These are phyloP conservation scores for Fusarium transvaalense DNA, from an alignment of 2,329 filamentous ascomycete species.

Conservation along the genomic window DNA sequence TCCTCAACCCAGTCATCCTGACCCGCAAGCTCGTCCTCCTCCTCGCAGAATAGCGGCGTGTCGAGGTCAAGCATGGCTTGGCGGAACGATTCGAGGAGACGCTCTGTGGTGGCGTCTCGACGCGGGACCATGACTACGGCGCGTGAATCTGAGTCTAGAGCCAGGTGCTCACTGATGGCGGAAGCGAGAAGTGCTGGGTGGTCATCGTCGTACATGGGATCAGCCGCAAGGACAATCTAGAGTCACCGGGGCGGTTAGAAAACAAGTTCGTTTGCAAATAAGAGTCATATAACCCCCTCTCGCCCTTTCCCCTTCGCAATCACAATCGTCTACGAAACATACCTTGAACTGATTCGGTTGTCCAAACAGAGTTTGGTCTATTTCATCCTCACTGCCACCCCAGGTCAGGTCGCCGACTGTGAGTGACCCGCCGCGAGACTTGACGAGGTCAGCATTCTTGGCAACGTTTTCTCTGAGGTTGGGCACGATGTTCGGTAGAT, in stretches of 20 bases:
- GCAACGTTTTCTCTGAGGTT: conserved; percentile 83
- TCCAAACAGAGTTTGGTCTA: conserved; percentile 61
- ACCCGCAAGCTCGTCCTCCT: conserved; percentile 73
- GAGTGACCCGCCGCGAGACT: conserved; percentile 66
- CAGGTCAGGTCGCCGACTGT: conserved; percentile 80
- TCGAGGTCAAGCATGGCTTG: conserved; percentile 68
- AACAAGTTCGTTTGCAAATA: conserved; percentile 20
- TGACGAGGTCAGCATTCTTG: conserved; percentile 70
- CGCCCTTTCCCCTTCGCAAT: conserved; percentile 5
- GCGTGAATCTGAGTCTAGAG: conserved; percentile 66
- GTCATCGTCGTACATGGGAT: conserved; percentile 86
- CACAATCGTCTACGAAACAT: conserved; percentile 28
- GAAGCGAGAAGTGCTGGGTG: conserved; percentile 81
- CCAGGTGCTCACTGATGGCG: conserved; percentile 77
- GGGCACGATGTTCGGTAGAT: conserved; percentile 83
- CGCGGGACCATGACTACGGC: conserved; percentile 86
- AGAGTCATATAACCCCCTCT: conserved; percentile 18
- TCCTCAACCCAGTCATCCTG: conserved; percentile 79
- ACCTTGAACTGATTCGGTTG: conserved; percentile 65
- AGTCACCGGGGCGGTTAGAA: conserved; percentile 27
- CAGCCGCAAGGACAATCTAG: conserved; percentile 83
- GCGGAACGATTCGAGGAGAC: conserved; percentile 73
- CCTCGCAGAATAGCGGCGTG: conserved; percentile 62
- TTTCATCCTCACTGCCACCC: conserved; percentile 65
- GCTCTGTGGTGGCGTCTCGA: conserved; percentile 74